Conservation (phyloP, 352 stramenopile species). For the Globisporangium spinosum region DNA sequence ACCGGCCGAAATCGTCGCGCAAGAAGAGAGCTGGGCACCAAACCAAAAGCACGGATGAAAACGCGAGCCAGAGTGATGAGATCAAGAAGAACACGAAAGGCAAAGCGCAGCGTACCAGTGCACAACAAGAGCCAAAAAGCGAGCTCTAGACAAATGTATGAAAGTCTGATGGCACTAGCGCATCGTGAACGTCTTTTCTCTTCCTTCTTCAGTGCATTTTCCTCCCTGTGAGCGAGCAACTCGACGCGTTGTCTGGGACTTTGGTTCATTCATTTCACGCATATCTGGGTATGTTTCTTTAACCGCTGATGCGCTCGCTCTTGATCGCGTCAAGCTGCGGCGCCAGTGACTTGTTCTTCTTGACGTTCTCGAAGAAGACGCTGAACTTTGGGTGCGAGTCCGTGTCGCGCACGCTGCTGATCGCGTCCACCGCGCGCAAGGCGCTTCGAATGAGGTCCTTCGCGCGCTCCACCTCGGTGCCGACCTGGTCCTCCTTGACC, state of each 20-base stretch:
- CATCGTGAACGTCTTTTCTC: background rate
- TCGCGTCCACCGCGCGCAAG: constrained; percentile 84
- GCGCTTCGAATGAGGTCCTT: constrained; percentile 96
- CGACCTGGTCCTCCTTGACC: constrained; percentile 93
- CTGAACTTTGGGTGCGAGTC: constrained; percentile 74
- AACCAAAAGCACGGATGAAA: constrained; percentile 17
- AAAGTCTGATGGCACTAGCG: background rate
- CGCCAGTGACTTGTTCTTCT: constrained; percentile 63
- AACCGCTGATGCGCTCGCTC: constrained; percentile 42
- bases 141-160: constrained; percentile 12
- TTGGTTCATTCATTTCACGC: background rate
- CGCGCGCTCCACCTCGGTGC: constrained; percentile 93
- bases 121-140: constrained; percentile 8
- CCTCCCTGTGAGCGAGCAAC: background rate
- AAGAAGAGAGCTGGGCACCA: background rate
- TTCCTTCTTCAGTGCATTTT: background rate
- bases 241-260: background rate
- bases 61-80: background rate
- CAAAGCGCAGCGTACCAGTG: constrained; percentile 6
- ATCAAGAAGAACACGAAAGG: constrained; percentile 4
- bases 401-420: constrained; percentile 65
- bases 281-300: background rate
- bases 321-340: constrained; percentile 64
- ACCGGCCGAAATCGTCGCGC: background rate
- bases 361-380: constrained; percentile 53